phyloP scores from a whole-genome alignment of 108 stramenopile genomes.

The Halocafeteria seosinensis region DNA sequence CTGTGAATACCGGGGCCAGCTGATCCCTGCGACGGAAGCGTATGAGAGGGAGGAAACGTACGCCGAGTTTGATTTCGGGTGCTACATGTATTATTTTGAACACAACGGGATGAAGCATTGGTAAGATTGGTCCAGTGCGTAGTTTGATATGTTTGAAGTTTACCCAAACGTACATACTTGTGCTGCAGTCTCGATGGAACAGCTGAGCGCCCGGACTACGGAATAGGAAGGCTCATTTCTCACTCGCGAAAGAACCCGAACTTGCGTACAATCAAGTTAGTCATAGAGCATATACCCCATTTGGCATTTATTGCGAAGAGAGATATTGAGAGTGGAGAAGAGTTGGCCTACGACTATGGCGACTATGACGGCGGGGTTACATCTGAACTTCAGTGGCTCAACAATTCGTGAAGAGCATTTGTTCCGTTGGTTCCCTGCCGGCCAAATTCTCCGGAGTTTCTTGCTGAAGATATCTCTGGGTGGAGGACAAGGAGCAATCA shows the following conservation, averaged over 20 bases:
- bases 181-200: neutral
- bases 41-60: neutral
- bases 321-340: neutral
- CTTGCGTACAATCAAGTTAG: neutral
- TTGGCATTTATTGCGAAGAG: neutral
- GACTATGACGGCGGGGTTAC: neutral
- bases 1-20: neutral
- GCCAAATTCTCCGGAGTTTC: no score
- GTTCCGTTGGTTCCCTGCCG: no score
- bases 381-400: neutral
- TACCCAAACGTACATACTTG: no score
- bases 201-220: neutral
- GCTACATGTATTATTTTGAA: neutral
- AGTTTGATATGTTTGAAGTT: no score
- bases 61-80: conserved; percentile 9
- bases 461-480: no score
- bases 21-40: neutral
- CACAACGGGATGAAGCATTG: neutral
- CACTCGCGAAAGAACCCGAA: neutral
- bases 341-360: neutral
- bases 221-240: neutral
- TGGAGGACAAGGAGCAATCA: no score
- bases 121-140: neutral
- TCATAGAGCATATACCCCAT: neutral
- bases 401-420: no score